Evolutionary conservation across 2,329 filamentous ascomycete species (phyloP), one percentile per base, ranked within the genome.

Genomic region (Hypoxylon sp.): DNA sequence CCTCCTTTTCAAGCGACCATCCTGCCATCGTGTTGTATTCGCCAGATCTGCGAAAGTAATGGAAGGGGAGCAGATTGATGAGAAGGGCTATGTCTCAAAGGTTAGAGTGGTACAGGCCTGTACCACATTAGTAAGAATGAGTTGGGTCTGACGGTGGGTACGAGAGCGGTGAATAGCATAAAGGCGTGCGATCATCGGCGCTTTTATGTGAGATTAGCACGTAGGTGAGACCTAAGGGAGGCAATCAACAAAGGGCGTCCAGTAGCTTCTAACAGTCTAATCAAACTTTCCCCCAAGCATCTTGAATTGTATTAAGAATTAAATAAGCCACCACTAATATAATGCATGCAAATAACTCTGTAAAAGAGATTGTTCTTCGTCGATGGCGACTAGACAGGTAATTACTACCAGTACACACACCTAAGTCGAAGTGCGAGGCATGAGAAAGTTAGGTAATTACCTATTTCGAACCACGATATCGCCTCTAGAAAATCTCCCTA

Each of bases 21-120:
- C n/a, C 49, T 30, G 64, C 35, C 68, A 70, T 70, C 33, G 46
- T 62, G 44, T 27, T 17, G 30, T 27, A n/a, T 54, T 30, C 10
- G 11, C n/a, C n/a, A 2, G 25, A 7, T 44, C 8, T 42, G 22
- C 4, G 50, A 53, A 42, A 31, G 4, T 27, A 10, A 17, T 14
- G 13, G 4, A n/a, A 25, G 17, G 25, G 22, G 20, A 14, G 17
- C 48, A 1, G 20, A 22, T 44, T 22, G 17, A 44, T 59, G 14
- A 6, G 30, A 35, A 51, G 11, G n/a, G 14, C 4, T 30, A 27
- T 14, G 22, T 42, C 35, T 55, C 8, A 14, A 58, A 48, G 8
- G n/a, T 46, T 17, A 33, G 33, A 44, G 17, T 22, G 17, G 40
- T 44, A 27, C 3, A 27, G 25, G 3, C 5, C 40, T 44, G 17